These are phyloP conservation scores for Exophiala sp. DNA, from an alignment of 2,329 filamentous ascomycete genomes.

Conservation along the genomic window DNA sequence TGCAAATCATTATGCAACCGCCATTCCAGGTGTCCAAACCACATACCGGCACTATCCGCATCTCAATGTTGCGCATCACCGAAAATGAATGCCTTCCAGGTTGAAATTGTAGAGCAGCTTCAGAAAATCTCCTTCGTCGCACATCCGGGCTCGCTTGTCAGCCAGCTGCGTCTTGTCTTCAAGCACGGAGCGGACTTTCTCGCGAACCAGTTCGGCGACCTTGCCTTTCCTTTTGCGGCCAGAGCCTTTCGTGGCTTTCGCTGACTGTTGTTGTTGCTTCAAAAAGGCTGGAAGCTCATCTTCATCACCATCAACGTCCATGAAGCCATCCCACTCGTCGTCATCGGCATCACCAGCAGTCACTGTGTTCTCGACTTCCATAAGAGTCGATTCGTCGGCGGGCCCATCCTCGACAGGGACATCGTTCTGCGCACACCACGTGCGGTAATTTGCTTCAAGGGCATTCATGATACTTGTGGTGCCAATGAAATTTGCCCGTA, in stretches of 20 bases:
- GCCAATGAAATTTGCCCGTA: slow-evolving; percentile 76
- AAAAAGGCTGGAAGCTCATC: slow-evolving; percentile 83
- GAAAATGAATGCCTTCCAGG: slow-evolving; percentile 89
- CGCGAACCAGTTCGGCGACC: slow-evolving; percentile 74
- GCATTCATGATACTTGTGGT: slow-evolving; percentile 77
- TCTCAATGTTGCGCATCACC: slow-evolving; percentile 41
- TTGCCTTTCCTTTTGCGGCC: slow-evolving; percentile 72
- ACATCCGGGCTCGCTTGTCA: slow-evolving; percentile 78
- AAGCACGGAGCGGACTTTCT: slow-evolving; percentile 82
- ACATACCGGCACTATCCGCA: too few relatives aligned
- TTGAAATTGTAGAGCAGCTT: slow-evolving; percentile 80
- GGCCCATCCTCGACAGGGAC: slow-evolving; percentile 69
- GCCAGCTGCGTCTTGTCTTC: slow-evolving; percentile 75
- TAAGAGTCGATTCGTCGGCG: slow-evolving; percentile 34
- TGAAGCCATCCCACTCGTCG: slow-evolving; percentile 50
- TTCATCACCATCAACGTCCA: slow-evolving; percentile 44
- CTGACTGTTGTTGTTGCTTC: slow-evolving; percentile 53
- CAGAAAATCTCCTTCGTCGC: slow-evolving; percentile 90
- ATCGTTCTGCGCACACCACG: slow-evolving; percentile 85
- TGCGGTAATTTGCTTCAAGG: slow-evolving; percentile 82
- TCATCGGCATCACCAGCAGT: slow-evolving; percentile 34
- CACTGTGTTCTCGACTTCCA: slow-evolving; percentile 33
- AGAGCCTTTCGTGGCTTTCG: slow-evolving; percentile 37
- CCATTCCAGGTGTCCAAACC: too few relatives aligned
- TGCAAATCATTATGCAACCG: too few relatives aligned